These are phyloP conservation scores for Cladosporium colombiae DNA, from an alignment of 2,329 filamentous ascomycete species.

Conservation along the genomic window DNA sequence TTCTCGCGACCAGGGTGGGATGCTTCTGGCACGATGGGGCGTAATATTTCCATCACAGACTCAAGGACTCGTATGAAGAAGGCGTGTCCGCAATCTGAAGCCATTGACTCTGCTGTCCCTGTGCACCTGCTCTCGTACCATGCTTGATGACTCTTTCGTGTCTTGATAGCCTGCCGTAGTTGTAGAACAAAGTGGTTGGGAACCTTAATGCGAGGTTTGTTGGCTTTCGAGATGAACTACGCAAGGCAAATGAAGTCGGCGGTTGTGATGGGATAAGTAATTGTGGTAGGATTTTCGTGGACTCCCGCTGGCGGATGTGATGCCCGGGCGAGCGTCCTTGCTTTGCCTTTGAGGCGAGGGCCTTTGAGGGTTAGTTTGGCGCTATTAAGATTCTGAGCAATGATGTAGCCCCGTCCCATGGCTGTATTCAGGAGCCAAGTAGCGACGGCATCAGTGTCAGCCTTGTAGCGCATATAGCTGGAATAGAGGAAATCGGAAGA, in stretches of 20 bases:
- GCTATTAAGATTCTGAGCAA: not conserved
- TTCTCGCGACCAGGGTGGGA: not conserved
- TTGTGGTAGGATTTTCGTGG: no score
- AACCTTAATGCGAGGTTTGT: not conserved
- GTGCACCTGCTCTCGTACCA: not conserved
- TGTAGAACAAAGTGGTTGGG: not conserved
- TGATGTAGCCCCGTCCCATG: not conserved
- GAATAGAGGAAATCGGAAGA: not conserved
- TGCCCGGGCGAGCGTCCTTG: not conserved
- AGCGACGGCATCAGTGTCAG: constrained; percentile 11
- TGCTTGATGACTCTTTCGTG: not conserved
- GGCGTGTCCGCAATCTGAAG: not conserved
- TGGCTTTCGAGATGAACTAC: not conserved
- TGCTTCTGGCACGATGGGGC: not conserved
- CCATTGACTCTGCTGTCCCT: not conserved
- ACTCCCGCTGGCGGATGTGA: no score
- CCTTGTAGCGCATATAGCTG: constrained; percentile 18
- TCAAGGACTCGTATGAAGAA: not conserved
- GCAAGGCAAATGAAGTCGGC: not conserved
- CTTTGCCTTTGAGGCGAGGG: constrained; percentile 4
- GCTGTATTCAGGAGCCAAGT: constrained; percentile 13
- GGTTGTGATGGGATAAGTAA: not conserved
- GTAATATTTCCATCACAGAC: not conserved
- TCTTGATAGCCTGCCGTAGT: not conserved
- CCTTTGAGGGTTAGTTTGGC: not conserved